Base-by-base conservation (phyloP, 1,284 basidiomycete species). In the Ustilago bromivora region DNA sequence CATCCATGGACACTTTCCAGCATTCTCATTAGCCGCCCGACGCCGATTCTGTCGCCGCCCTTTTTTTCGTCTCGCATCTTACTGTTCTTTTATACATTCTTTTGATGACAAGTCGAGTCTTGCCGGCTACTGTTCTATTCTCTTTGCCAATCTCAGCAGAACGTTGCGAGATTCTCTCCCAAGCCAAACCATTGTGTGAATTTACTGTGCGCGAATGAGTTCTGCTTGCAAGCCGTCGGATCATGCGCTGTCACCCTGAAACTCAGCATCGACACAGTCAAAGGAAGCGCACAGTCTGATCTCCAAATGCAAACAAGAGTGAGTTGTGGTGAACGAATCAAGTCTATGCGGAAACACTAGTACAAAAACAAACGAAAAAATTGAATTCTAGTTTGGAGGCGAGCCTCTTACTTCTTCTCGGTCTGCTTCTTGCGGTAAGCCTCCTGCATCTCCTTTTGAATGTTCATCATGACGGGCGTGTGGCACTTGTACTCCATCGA, bases 401-500 rank as follows among this genome's bases (percentile, higher is more conserved):
- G 3, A 12, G 23, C n/a, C 13, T 31, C 10, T 54, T 53, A 76
- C 66, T 76, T 76, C 66, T 76, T 76, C 63, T 76, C 74, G 59
- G 61, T 62, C 62, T 71, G 47, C 69, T 76, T 84, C 74, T 84
- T 84, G 43, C 64, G 63, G 65, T 84, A 85, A 13, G 79, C 82
- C 51, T 89, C 90, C 49, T 92, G 91, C 87, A 95, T 90, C 66
- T 95, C 93, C 84, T 90, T 92, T 87, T 98, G 95, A 11, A 95
- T 87, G 82, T 93, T 92, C 23, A 94, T 92, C 82, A 98, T 88
- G n/a, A 97, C 95, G 13, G 95, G 93, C 85, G 90, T 88, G 85
- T 98, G 94, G 64, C 71, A 80, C 62, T 79, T 94, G 88, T 96
- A 97, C 87, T 96, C 95, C 95, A 98, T 98, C 76, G 93, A 94